phyloP scores from a whole-genome alignment of 2,329 filamentous ascomycete species.

The Talaromyces funiculosus region DNA sequence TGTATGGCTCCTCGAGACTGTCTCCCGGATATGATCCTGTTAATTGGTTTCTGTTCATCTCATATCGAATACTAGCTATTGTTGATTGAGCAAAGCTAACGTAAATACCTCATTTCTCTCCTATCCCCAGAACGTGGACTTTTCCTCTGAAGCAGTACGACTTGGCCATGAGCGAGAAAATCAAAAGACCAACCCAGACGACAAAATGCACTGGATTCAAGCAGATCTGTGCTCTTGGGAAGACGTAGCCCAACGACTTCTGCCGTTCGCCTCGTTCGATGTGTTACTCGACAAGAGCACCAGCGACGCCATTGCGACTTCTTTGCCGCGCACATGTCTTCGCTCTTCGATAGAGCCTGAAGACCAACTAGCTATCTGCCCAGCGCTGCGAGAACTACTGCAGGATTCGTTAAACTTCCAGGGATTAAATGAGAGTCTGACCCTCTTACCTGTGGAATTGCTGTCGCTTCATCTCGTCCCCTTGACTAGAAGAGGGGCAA shows the following conservation, averaged over 20 bases:
- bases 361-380: background rate
- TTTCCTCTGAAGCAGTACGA: conserved; percentile 34
- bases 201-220: conserved; percentile 29
- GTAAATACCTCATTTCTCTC: too few species aligned
- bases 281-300: conserved; percentile 34
- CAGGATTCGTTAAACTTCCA: background rate
- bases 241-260: conserved; percentile 22
- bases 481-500: conserved; percentile 23
- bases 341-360: background rate
- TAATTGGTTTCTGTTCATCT: background rate
- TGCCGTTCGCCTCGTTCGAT: conserved; percentile 26
- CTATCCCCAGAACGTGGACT: conserved; percentile 29
- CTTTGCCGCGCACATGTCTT: conserved; percentile 16
- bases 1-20: conserved; percentile 19
- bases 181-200: conserved; percentile 12
- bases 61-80: too few species aligned
- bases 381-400: background rate
- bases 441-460: conserved; percentile 31
- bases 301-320: conserved; percentile 33
- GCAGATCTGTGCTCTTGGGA: conserved; percentile 29
- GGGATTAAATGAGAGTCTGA: conserved; percentile 8
- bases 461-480: conserved; percentile 28
- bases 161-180: conserved; percentile 24
- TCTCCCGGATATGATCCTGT: background rate
- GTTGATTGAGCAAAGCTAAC: background rate